Conservation (phyloP, 768 basidiomycete genomes). For the Mycena filopes region DNA sequence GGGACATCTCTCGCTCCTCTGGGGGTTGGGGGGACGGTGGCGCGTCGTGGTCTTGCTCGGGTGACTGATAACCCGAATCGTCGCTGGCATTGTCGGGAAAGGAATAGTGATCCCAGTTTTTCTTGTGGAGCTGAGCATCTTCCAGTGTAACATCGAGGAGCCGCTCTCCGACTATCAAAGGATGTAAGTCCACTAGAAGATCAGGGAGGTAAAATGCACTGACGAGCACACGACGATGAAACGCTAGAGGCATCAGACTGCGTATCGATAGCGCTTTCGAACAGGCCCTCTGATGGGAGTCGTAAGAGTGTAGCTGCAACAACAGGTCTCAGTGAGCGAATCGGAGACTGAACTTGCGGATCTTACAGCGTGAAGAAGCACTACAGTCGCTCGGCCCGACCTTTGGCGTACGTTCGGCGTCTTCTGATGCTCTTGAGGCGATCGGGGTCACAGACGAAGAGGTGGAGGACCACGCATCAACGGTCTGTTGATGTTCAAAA, state of each 20-base stretch:
- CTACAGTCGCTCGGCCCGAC: background rate
- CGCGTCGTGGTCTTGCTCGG: slow-evolving; percentile 19
- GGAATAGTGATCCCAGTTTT: slow-evolving; percentile 11
- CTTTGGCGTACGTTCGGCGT: slow-evolving; percentile 7
- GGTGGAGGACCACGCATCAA: background rate
- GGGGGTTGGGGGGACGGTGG: slow-evolving; percentile 23
- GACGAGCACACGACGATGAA: slow-evolving; percentile 30
- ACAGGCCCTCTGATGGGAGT: slow-evolving; percentile 26
- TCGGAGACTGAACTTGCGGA: too few relatives aligned
- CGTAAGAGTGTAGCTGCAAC: slow-evolving; percentile 19
- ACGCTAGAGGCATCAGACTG: slow-evolving; percentile 33
- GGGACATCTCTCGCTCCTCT: slow-evolving; percentile 24
- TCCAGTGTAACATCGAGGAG: slow-evolving; percentile 38
- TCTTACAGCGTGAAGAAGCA: slow-evolving; percentile 8
- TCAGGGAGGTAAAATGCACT: background rate
- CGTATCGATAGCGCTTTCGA: slow-evolving; percentile 13
- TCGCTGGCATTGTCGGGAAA: slow-evolving; percentile 11
- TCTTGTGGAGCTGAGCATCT: slow-evolving; percentile 24
- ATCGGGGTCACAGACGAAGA: background rate
- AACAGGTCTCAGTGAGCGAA: too few relatives aligned
- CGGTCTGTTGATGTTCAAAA: slow-evolving; percentile 14
- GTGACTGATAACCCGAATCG: slow-evolving; percentile 30
- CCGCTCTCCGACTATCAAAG: slow-evolving; percentile 38
- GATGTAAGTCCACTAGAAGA: background rate
- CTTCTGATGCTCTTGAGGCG: background rate